phyloP scores from a whole-genome alignment of 2,329 filamentous ascomycete genomes.

The Erysiphe pulchra region DNA sequence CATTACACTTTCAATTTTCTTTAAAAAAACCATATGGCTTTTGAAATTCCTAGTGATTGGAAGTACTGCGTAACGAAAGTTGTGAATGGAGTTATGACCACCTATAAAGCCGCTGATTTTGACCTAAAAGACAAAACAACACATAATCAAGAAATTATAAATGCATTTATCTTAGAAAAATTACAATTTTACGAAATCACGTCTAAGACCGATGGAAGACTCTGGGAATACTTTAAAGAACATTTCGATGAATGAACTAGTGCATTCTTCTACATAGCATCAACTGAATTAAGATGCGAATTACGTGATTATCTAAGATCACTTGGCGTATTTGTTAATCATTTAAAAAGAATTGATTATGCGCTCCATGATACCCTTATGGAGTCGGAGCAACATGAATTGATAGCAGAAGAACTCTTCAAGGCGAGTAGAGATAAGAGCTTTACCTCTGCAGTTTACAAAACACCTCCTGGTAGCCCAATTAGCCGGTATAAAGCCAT shows the following conservation, averaged over 20 bases:
- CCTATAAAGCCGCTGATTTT: too few species aligned
- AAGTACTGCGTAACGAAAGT: too few species aligned
- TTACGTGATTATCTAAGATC: neutral
- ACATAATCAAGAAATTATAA: neutral
- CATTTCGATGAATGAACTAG: neutral
- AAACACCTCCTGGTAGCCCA: neutral
- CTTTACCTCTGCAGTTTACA: neutral
- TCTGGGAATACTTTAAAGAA: neutral
- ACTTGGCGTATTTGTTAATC: neutral
- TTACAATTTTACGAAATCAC: neutral
- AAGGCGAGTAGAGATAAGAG: neutral
- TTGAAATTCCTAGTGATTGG: too few species aligned
- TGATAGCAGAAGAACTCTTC: neutral
- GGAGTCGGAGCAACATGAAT: neutral
- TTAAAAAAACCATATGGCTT: too few species aligned
- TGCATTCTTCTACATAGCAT: neutral
- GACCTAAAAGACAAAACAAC: neutral
- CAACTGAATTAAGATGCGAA: neutral
- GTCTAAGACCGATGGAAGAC: neutral
- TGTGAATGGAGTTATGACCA: too few species aligned
- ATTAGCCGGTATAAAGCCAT: neutral
- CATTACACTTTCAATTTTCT: too few species aligned
- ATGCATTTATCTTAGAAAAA: neutral
- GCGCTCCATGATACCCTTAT: too few species aligned
- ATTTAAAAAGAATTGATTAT: too few species aligned